Evolutionary conservation across 257 asterid species (phyloP), one percentile per base, ranked within the genome.

Genomic region (Salvia rosmarinus): DNA sequence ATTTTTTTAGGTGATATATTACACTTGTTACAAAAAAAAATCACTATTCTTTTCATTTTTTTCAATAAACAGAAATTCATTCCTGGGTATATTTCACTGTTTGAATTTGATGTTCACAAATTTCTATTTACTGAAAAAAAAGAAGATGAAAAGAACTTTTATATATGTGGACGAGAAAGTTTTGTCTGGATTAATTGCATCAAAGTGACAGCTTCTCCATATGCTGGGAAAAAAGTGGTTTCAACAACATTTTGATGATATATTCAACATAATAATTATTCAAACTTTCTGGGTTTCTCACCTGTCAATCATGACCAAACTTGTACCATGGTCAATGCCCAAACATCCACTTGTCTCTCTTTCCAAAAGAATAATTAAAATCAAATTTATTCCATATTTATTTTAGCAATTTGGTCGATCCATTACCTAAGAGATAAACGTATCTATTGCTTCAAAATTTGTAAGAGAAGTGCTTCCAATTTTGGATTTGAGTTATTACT

Each of bases 191-290:
- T 66, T 64, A 52, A 70, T 69, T 34, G 68, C 58, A 72, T 73
- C 73, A 77, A 70, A 43, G 75, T 71, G 80, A 73, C 82, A 74
- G 74, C 70, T 80, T 73, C 74, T 56, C 49, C 69, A 68, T 77
- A 71, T 75, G 76, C 60, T 54, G 56, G 72, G 71, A 58, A 34
- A 34, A 61, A 62, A 73, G 79, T 63, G 74, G 44, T 40, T 68
- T 55, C 68, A 77, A 73, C 20, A 68, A 73, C 70, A 50, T 28
- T 52, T 63, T 76, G 67, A 64, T 69, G 79, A 68, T 63, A 60
- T 47, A 64, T 59, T 30, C 32, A 63, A 55, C 79, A 47, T 52
- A 52, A 69, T 65, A 63, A 77, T 81, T 77, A 77, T 81, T 77
- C 76, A 64, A 49, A 16, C 72, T 64, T 76, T 73, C 51, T 60